A percentile compares a stretch with the other conserved stretches of the same genome.
These are phyloP conservation scores for Russula emetica DNA, from an alignment of 768 basidiomycete genomes.

Conservation along the genomic window DNA sequence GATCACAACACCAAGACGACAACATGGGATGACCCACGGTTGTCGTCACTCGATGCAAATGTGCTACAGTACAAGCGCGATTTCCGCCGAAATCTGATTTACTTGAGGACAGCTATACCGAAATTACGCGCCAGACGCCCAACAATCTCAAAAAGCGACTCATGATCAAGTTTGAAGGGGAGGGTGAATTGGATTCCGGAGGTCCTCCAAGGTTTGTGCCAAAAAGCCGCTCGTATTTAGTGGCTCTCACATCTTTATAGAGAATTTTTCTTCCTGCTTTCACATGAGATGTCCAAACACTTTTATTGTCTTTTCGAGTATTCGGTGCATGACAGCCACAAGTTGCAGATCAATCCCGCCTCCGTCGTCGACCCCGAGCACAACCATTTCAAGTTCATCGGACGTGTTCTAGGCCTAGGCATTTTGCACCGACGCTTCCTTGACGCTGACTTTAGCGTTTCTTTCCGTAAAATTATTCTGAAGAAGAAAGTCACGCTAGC, in stretches of 20 bases:
- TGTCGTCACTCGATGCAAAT: constrained; percentile 91
- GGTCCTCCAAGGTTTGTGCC: constrained; percentile 81
- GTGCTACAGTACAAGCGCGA: constrained; percentile 99
- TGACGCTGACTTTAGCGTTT: constrained; percentile 98
- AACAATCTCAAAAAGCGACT: constrained; percentile 97
- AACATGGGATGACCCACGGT: constrained; percentile 97
- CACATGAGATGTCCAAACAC: constrained; percentile 99
- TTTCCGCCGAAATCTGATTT: constrained; percentile 95
- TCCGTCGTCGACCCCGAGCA: constrained; percentile 72
- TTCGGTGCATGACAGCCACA: constrained; percentile 99
- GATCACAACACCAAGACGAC: constrained; percentile 99
- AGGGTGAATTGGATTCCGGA: constrained; percentile 98
- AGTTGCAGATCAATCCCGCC: constrained; percentile 97
- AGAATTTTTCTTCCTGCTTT: constrained; percentile 99
- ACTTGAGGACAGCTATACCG: constrained; percentile 98
- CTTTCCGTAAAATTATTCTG: constrained; percentile 99
- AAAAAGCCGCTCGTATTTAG: constrained; percentile 4
- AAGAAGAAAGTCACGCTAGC: constrained; percentile 91
- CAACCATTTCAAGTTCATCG: constrained; percentile 99
- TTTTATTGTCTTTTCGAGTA: constrained; percentile 99
- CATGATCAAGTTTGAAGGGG: constrained; percentile 99
- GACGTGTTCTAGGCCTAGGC: constrained; percentile 88
- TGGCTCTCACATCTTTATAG: constrained; percentile 40
- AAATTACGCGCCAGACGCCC: constrained; percentile 99
- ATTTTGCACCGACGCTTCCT: constrained; percentile 99